Evolutionary conservation across 805 yeast genomes (phyloP).

Genomic region (Starmerella geochares): DNA sequence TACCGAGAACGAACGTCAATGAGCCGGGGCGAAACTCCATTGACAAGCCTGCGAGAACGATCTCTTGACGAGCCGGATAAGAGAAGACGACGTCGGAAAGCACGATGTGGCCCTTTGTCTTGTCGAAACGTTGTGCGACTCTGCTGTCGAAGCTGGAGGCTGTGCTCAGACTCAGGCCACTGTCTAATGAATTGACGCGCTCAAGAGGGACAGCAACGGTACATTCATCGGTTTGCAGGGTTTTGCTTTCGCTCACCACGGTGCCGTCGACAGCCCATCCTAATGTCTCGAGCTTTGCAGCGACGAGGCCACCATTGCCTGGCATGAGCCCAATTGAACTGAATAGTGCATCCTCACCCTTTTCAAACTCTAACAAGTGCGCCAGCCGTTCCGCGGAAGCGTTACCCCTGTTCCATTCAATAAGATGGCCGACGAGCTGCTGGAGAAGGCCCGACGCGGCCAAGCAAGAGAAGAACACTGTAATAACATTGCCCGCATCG

Average conservation of each 20-base stretch:
- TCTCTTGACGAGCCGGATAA: slow-evolving; percentile 49
- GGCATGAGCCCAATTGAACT: slow-evolving; percentile 26
- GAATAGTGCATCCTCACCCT: slow-evolving; percentile 13
- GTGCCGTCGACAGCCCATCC: slow-evolving; percentile 10
- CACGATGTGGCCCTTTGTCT: slow-evolving; percentile 8
- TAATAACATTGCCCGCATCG: slow-evolving; percentile 54
- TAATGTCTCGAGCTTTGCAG: slow-evolving; percentile 1
- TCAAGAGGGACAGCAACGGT: background rate
- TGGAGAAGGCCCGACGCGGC: slow-evolving; percentile 55
- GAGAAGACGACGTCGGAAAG: slow-evolving; percentile 36
- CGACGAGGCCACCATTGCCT: background rate
- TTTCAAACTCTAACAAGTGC: slow-evolving; percentile 31
- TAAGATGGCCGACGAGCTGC: slow-evolving; percentile 45
- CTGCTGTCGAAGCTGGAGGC: background rate
- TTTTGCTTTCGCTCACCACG: background rate
- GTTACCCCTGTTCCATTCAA: slow-evolving; percentile 57
- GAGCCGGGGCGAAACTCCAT: slow-evolving; percentile 39
- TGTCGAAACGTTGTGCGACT: too few relatives aligned
- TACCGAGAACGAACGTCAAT: slow-evolving; percentile 63
- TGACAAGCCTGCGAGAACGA: slow-evolving; percentile 41
- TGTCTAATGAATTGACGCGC: background rate
- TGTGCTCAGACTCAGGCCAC: background rate
- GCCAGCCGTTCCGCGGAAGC: slow-evolving; percentile 52
- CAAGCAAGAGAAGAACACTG: slow-evolving; percentile 76
- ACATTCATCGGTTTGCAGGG: too few relatives aligned